Percentiles rank a stretch among this genome's conserved stretches.
Evolutionary conservation across 2,329 filamentous ascomycete genomes (phyloP).

Genomic region (Aspergillus phoenicis): DNA sequence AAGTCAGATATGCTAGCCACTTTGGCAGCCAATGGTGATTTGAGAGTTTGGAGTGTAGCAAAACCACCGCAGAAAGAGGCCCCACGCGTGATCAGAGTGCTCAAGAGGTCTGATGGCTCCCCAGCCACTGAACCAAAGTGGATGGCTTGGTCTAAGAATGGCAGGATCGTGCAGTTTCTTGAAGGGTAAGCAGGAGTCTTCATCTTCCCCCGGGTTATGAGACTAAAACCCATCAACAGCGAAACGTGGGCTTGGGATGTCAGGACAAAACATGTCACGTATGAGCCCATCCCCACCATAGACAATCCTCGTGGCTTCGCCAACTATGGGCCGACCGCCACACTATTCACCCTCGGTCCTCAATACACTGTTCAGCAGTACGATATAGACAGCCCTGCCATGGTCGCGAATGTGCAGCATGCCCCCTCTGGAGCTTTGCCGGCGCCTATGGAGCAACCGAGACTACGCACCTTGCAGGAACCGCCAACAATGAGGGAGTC

Average conservation of each 20-base stretch:
- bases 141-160: slow-evolving; percentile 99
- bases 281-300: slow-evolving; percentile 81
- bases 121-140: slow-evolving; percentile 78
- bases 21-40: slow-evolving; percentile 86
- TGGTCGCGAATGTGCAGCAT: slow-evolving; percentile 88
- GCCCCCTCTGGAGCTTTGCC: slow-evolving; percentile 76
- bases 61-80: slow-evolving; percentile 73
- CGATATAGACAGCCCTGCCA: slow-evolving; percentile 80
- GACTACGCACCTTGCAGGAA: slow-evolving; percentile 37
- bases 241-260: slow-evolving; percentile 97
- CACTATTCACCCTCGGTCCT: slow-evolving; percentile 83
- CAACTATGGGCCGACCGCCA: slow-evolving; percentile 87
- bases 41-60: slow-evolving; percentile 94
- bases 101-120: slow-evolving; percentile 74
- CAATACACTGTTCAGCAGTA: slow-evolving; percentile 94
- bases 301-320: slow-evolving; percentile 80
- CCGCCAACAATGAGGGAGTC: slow-evolving; percentile 70
- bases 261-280: slow-evolving; percentile 93
- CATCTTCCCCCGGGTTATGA: background rate
- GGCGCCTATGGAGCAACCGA: slow-evolving; percentile 72
- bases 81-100: slow-evolving; percentile 83
- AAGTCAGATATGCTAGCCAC: slow-evolving; percentile 98
- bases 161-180: slow-evolving; percentile 87
- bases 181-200: slow-evolving; percentile 69
- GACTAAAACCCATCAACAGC: slow-evolving; percentile 47